A percentile compares a stretch with the other conserved stretches of the same genome.
phyloP scores from a whole-genome alignment of 805 yeast genomes.

The Candida ortonii region DNA sequence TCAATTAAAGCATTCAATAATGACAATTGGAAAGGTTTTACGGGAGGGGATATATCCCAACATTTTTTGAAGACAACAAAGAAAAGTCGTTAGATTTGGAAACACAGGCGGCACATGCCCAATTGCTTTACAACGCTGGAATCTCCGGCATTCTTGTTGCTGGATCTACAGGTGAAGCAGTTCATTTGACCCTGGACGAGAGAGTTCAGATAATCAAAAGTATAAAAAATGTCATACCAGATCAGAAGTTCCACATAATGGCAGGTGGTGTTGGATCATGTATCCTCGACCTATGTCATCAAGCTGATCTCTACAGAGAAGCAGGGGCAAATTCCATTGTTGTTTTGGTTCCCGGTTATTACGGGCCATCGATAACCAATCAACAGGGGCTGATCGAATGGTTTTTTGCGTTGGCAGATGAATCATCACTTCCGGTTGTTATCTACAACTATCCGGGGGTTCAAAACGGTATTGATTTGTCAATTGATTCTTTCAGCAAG shows the following conservation, averaged over 20 bases:
- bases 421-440: conserved; percentile 39
- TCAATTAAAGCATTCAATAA: conserved; percentile 1
- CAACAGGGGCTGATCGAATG: conserved; percentile 47
- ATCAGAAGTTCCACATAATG: conserved; percentile 35
- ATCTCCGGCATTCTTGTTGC: conserved; percentile 45
- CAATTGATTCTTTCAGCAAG: conserved; percentile 36
- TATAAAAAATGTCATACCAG: conserved; percentile 38
- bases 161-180: conserved; percentile 58
- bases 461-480: conserved; percentile 36
- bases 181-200: conserved; percentile 45
- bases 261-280: conserved; percentile 49
- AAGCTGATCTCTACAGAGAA: conserved; percentile 32
- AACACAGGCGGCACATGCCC: conserved; percentile 45
- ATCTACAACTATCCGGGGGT: conserved; percentile 49
- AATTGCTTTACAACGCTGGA: conserved; percentile 41
- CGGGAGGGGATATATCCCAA: no score
- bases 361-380: conserved; percentile 39
- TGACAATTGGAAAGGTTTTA: no score
- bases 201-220: conserved; percentile 34
- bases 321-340: conserved; percentile 39
- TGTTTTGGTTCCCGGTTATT: conserved; percentile 48
- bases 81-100: conserved; percentile 36
- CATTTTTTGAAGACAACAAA: conserved; percentile 42
- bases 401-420: conserved; percentile 41
- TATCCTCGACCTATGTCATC: conserved; percentile 42